Base-by-base conservation (phyloP, 2,329 filamentous ascomycete genomes). In the Ceratocystis cubensis region DNA sequence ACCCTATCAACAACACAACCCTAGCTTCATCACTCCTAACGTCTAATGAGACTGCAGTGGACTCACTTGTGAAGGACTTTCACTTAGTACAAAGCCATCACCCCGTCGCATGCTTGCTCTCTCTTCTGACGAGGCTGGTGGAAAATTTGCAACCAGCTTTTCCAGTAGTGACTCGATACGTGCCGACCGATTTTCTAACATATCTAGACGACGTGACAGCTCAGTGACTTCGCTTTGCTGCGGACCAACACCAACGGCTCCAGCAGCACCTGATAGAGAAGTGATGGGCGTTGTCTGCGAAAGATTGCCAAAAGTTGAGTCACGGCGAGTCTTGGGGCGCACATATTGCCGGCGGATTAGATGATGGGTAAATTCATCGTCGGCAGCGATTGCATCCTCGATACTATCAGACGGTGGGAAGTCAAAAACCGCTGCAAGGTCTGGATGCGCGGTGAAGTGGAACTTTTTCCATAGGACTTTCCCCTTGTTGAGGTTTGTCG, bases 371-470 rank as follows among this genome's bases (percentile, higher is more conserved):
- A 85, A 73, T 65, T 84, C 79, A 70, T 86, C 84, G 69, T 85
- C 83, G 3, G 81, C 81, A 0, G 81, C 76, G 53, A 85, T 84
- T 59, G 84, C 82, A 15, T 81, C 76, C 62, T 81, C 77, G 3
- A 84, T 79, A 37, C 78, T 78, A 62, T 87, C 82, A 1, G 88
- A 88, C 4, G 87, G 86, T 50, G 87, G 81, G 30, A 86, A 79
- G 64, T 90, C 85, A 69, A 91, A 91, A 1, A 91, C 88, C 10
- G 85, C 82, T 59, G 87, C 83, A 44, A 91, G 79, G 72, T 90
- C 88, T 22, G 86, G 82, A 73, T 91, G 87, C 7, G 84, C 85
- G 5, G 85, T 87, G 72, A 91, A 84, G 61, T 82, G 80, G 77
- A 82, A 86, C 73, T 82, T 84, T 70, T 86, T 82, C 84, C 86